Percentiles rank a stretch among this genome's conserved stretches.
Evolutionary conservation across 345 rosid species (phyloP).

Genomic region (Sapria himalayana): DNA sequence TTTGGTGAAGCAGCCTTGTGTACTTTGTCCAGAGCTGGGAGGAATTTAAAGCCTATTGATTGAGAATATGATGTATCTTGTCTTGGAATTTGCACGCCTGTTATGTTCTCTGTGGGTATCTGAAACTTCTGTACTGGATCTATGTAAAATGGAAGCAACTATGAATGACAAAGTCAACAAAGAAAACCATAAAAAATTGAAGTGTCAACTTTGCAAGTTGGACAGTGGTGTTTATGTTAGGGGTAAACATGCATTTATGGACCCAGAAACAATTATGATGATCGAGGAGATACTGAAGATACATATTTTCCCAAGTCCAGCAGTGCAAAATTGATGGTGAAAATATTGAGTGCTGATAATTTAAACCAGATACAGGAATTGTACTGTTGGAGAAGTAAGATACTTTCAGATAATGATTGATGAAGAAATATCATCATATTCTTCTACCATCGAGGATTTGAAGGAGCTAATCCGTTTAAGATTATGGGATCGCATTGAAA

Average conservation of each 20-base stretch:
- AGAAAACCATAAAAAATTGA: constrained; percentile 42
- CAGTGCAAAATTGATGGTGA: too few species aligned
- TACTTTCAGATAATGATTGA: too few species aligned
- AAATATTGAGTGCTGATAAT: too few species aligned
- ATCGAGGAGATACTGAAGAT: too few species aligned
- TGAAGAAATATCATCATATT: too few species aligned
- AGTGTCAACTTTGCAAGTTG: constrained; percentile 78
- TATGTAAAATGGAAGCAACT: constrained; percentile 55
- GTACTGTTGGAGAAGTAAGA: too few species aligned
- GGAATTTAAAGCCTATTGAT: constrained; percentile 63
- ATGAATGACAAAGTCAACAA: constrained; percentile 37
- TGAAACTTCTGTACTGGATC: constrained; percentile 53
- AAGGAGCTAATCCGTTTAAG: too few species aligned
- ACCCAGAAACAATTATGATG: too few species aligned
- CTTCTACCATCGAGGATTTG: too few species aligned
- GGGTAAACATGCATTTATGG: constrained; percentile 96
- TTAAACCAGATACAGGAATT: too few species aligned
- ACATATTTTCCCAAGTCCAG: too few species aligned
- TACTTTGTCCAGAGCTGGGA: constrained; percentile 58
- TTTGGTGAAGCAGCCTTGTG: constrained; percentile 30
- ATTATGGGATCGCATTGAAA: too few species aligned
- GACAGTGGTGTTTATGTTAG: constrained; percentile 72
- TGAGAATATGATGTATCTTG: constrained; percentile 13
- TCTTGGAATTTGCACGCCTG: constrained; percentile 51
- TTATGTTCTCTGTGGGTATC: constrained; percentile 85